Percentiles rank a stretch among this genome's conserved stretches.
phyloP scores from a whole-genome alignment of 257 asterid genomes.

The Avicennia marina region DNA sequence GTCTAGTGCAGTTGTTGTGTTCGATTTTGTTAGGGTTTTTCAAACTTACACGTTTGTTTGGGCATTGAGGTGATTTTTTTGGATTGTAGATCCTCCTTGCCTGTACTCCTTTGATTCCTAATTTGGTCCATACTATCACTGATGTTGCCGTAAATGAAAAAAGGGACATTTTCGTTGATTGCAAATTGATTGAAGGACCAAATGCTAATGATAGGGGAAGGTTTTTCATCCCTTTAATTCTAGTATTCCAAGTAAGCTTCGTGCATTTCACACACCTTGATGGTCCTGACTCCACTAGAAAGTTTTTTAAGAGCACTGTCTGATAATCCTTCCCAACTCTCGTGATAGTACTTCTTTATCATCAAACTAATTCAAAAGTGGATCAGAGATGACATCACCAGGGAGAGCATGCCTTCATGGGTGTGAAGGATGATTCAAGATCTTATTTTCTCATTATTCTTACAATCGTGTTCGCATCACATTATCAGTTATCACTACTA shows the following conservation, averaged over 20 bases:
- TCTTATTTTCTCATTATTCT: too few species aligned
- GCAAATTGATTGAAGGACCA: constrained; percentile 84
- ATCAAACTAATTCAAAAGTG: constrained; percentile 58
- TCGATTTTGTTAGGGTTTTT: background rate
- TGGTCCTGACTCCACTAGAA: too few species aligned
- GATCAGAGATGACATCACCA: constrained; percentile 53
- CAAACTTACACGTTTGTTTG: background rate
- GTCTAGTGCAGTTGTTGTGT: background rate
- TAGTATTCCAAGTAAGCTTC: constrained; percentile 63
- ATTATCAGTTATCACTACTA: too few species aligned
- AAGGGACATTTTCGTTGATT: constrained; percentile 61
- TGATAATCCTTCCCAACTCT: background rate
- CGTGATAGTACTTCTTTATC: constrained; percentile 58
- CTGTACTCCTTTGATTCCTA: constrained; percentile 82
- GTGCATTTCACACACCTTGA: too few species aligned
- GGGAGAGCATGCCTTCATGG: constrained; percentile 54
- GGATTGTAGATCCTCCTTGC: constrained; percentile 68
- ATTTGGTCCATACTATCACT: constrained; percentile 55
- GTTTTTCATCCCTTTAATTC: constrained; percentile 62
- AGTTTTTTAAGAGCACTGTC: background rate
- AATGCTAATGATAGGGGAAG: constrained; percentile 78
- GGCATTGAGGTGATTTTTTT: background rate
- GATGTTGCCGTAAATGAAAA: constrained; percentile 64
- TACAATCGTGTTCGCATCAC: too few species aligned
- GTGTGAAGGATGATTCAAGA: too few species aligned